Base-by-base conservation (phyloP, 1,139 yeast genomes). In the Diutina neorugosa region DNA sequence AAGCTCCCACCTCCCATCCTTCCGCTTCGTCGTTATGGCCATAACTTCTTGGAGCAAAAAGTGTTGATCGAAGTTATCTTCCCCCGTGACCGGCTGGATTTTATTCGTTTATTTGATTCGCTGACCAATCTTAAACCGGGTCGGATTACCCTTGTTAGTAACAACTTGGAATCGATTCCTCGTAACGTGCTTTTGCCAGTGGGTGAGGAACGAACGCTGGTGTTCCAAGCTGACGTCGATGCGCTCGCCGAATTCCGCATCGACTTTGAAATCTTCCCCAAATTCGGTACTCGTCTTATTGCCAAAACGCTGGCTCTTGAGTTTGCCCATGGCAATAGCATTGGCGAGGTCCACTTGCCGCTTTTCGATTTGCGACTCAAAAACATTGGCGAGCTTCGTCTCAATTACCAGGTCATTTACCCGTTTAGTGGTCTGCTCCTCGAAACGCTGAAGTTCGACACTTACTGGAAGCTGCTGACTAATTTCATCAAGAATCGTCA, bases 1-100 rank as follows among this genome's bases (percentile, higher is more conserved):
- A 82, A 90, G 41, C 74, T 93, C 54, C 98, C 98, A 0, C 98
- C 98, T 0, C 98, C 98, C 11, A 89, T 93, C 53, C 81, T 93
- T 52, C 98, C 98, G 0, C 72, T 93, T 54, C 77, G 97, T 62
- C 78, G 96, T 59, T 93, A 93, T 63, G 98, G 98, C 8, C 98
- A 93, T 69, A 93, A 90, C 67, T 93, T 90, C 69, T 71, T 93
- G 62, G 98, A 93, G 62, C 88, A 85, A 63, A 89, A 87, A 62
- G 89, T 88, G 2, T 81, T 90, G 59, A 78, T 93, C 42, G 96
- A 91, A 63, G 70, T 93, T 51, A 76, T 81, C 3, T 82, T 83
- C 57, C 79, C 89, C 1, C 78, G 77, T 44, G 77, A 81, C 53
- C 14, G 50, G 4, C 60, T 68, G 1, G 74, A 77, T 52, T 78